Evolutionary conservation across 805 yeast genomes (phyloP).

Genomic region (Kockiozyma suomiensis): DNA sequence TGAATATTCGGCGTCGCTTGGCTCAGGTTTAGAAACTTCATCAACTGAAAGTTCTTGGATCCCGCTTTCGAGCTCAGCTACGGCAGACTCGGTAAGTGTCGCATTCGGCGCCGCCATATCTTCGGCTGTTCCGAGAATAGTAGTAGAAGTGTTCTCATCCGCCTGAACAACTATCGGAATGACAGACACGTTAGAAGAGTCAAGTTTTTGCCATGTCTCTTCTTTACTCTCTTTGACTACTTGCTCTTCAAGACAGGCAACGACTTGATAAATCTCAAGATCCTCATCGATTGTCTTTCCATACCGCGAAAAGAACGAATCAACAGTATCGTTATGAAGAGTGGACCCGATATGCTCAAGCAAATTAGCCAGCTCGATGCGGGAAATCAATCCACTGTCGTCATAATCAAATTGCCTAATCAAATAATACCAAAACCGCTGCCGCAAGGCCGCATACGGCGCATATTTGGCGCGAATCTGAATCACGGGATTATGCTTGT

Average conservation of each 20-base stretch:
- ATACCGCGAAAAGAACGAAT: constrained; percentile 36
- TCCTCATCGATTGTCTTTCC: constrained; percentile 46
- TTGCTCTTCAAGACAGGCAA: constrained; percentile 52
- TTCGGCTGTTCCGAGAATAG: not conserved
- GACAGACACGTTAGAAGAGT: not conserved
- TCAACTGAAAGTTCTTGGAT: too few relatives aligned
- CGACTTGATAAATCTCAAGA: constrained; percentile 55
- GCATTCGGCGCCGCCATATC: not conserved
- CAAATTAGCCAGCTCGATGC: constrained; percentile 64
- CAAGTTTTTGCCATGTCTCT: not conserved
- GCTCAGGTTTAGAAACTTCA: not conserved
- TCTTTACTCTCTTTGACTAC: constrained; percentile 37
- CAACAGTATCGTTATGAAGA: constrained; percentile 41
- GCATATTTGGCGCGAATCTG: constrained; percentile 65
- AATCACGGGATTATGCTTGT: constrained; percentile 55
- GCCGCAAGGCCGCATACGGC: constrained; percentile 64
- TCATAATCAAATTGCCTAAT: constrained; percentile 53
- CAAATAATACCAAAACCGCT: constrained; percentile 69
- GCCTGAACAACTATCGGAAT: not conserved
- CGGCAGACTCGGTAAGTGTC: not conserved
- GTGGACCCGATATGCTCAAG: constrained; percentile 66
- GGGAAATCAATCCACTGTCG: constrained; percentile 51
- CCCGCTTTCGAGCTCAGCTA: not conserved
- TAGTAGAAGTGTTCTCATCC: not conserved
- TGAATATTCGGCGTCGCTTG: not conserved